A percentile compares a stretch with the other conserved stretches of the same genome.
phyloP scores from a whole-genome alignment of 2,329 filamentous ascomycete genomes.

The Trichoderma pleuroti region DNA sequence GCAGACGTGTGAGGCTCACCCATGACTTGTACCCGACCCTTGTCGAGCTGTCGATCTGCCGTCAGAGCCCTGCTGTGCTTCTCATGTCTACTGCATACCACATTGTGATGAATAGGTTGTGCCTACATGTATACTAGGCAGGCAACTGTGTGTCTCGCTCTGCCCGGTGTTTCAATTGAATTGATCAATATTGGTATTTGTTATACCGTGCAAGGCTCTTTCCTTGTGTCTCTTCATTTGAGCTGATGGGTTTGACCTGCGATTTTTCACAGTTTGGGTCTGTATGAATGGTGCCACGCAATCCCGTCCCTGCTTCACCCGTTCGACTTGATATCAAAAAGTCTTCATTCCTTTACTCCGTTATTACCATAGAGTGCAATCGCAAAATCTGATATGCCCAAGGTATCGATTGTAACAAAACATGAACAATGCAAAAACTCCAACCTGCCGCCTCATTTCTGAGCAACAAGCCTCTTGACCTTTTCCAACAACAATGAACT shows the following conservation, averaged over 20 bases:
- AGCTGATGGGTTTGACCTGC: neutral
- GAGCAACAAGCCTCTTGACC: constrained; percentile 67
- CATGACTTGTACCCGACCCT: neutral
- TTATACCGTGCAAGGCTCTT: neutral
- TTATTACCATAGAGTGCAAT: neutral
- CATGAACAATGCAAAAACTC: neutral
- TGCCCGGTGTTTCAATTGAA: neutral
- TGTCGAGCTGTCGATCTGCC: constrained; percentile 13
- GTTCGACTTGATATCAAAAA: neutral
- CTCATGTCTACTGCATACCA: neutral
- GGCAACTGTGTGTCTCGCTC: neutral
- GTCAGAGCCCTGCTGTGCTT: neutral
- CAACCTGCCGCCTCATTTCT: constrained; percentile 24
- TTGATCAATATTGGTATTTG: neutral
- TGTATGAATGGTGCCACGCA: neutral
- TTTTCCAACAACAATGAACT: constrained; percentile 73
- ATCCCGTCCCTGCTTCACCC: neutral
- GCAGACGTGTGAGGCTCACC: neutral
- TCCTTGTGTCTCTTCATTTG: neutral
- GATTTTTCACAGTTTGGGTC: too few species aligned
- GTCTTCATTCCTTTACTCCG: neutral
- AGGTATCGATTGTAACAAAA: constrained; percentile 13
- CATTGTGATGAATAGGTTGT: neutral
- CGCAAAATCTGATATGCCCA: neutral
- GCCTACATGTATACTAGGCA: neutral